Percentiles rank a stretch among this genome's conserved stretches.
Conservation (phyloP, 352 stramenopile species). For the Pythium grandisporangium region DNA sequence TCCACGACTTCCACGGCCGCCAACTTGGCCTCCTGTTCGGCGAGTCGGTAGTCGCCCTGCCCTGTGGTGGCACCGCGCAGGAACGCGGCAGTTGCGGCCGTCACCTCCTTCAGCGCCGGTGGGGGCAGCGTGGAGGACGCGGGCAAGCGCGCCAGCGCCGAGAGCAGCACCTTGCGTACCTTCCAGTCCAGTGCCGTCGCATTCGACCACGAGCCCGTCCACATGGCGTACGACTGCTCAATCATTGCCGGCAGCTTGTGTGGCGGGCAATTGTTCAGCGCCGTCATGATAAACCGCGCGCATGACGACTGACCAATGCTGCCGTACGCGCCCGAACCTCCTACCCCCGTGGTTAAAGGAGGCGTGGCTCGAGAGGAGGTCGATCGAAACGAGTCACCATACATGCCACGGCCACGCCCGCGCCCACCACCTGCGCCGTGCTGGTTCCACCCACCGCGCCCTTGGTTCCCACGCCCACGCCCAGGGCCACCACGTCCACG, state of each 20-base stretch:
- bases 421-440: not conserved
- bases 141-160: constrained; percentile 33
- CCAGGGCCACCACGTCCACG: not conserved
- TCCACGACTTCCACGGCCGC: constrained; percentile 33
- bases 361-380: too few relatives aligned
- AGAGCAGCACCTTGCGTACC: constrained; percentile 28
- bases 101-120: constrained; percentile 24
- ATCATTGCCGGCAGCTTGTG: constrained; percentile 28
- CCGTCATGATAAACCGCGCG: constrained; percentile 31
- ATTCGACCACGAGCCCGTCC: constrained; percentile 38
- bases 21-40: constrained; percentile 30
- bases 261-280: constrained; percentile 28
- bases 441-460: not conserved
- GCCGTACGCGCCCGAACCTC: not conserved
- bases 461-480: not conserved
- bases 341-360: not conserved
- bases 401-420: not conserved
- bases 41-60: constrained; percentile 1
- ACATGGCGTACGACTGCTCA: constrained; percentile 19
- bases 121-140: constrained; percentile 22
- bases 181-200: constrained; percentile 20
- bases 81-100: constrained; percentile 16
- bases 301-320: constrained; percentile 14
- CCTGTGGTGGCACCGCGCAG: constrained; percentile 7
- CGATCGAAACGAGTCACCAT: too few relatives aligned